Percentiles rank a stretch among this genome's conserved stretches.
Conservation (phyloP, 169 alveolate species). For the Plasmodium malariae region DNA sequence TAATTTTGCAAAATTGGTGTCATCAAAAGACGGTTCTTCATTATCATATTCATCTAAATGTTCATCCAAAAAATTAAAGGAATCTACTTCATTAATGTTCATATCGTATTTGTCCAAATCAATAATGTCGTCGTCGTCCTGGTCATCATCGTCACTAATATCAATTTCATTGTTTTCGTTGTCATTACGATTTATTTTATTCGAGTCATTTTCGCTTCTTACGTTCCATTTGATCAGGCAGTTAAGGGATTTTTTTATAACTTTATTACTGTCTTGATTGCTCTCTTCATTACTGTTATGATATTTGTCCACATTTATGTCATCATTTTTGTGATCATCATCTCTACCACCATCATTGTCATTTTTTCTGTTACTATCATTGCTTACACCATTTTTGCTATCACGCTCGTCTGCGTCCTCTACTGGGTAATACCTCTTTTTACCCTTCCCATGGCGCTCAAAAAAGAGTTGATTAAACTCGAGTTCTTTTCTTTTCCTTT, state of each 20-base stretch:
- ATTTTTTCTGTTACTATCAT: neutral
- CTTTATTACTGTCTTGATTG: neutral
- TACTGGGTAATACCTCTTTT: neutral
- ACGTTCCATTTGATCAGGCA: slow-evolving; percentile 60
- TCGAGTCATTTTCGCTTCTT: slow-evolving; percentile 32
- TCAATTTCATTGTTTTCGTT: neutral
- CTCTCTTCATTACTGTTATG: neutral
- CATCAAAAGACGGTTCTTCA: slow-evolving; percentile 4
- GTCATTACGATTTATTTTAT: neutral
- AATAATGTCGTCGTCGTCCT: neutral
- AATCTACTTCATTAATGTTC: slow-evolving; percentile 13
- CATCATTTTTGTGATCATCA: neutral
- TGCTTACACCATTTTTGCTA: neutral
- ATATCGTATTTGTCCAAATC: slow-evolving; percentile 10
- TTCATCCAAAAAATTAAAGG: slow-evolving; percentile 55
- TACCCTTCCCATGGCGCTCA: slow-evolving; percentile 33
- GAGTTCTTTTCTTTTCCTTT: slow-evolving; percentile 48
- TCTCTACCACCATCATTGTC: neutral
- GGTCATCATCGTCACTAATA: slow-evolving; percentile 13
- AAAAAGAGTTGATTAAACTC: slow-evolving; percentile 39
- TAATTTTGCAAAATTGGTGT: slow-evolving; percentile 41
- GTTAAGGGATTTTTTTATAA: slow-evolving; percentile 40
- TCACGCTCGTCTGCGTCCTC: neutral
- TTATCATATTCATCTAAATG: slow-evolving; percentile 25
- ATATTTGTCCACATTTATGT: neutral